Conservation (phyloP, 805 yeast genomes). For the Candida michaelii region DNA sequence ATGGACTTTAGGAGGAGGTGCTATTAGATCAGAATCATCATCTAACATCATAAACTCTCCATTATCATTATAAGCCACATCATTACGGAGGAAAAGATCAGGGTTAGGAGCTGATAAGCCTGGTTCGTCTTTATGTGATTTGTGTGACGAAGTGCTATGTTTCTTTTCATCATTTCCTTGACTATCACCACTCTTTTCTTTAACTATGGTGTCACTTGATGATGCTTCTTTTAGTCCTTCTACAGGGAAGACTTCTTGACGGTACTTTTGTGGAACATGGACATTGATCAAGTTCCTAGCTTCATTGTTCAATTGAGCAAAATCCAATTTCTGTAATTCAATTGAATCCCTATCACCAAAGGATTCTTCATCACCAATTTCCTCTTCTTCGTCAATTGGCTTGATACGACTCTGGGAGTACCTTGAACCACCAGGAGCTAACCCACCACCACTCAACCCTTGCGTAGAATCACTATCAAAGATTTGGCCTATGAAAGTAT, state of each 20-base stretch:
- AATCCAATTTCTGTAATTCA: conserved; percentile 45
- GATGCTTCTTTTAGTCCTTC: conserved; percentile 5
- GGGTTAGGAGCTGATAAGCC: conserved; percentile 44
- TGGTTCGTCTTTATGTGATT: conserved; percentile 1
- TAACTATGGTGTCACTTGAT: conserved; percentile 13
- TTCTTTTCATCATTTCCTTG: neutral
- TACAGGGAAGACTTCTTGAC: conserved; percentile 5
- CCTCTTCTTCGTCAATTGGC: conserved; percentile 29
- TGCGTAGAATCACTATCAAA: conserved; percentile 23
- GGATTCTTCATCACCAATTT: conserved; percentile 15
- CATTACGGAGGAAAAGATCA: conserved; percentile 36
- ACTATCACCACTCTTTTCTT: conserved; percentile 7
- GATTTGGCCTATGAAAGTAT: conserved; percentile 41
- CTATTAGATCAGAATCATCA: conserved; percentile 33
- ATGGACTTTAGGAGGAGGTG: conserved; percentile 57
- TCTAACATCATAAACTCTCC: conserved; percentile 34
- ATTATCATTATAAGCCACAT: conserved; percentile 21
- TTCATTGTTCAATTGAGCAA: conserved; percentile 46
- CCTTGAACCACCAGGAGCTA: conserved; percentile 40
- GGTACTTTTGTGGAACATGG: conserved; percentile 38
- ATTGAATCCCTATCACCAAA: conserved; percentile 32
- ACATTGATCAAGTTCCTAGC: conserved; percentile 55
- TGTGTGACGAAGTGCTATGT: neutral
- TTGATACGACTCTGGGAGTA: conserved; percentile 6
- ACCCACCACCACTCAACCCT: conserved; percentile 39